Base-by-base conservation (phyloP, 1,284 basidiomycete genomes). In the Ustilago crameri region DNA sequence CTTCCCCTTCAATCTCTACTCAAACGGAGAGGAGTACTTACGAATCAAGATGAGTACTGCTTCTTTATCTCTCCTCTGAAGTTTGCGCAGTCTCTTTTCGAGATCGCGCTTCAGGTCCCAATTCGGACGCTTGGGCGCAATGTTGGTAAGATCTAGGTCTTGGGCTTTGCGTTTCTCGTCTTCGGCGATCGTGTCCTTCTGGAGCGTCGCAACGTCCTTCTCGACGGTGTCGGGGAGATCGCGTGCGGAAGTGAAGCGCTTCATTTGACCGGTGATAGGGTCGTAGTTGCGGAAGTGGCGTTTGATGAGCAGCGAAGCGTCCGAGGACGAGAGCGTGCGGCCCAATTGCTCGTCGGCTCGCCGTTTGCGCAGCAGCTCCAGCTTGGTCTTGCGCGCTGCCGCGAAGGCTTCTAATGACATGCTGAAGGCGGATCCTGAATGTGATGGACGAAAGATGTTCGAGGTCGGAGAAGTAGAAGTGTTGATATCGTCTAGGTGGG, bases 51-150 rank as follows among this genome's bases (percentile, higher is more conserved):
- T 91, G 75, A 95, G 91, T 65, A 96, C 91, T 1, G 95, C 90
- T 82, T 95, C 91, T 75, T 95, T 92, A 1, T 93, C 96, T 83
- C 89, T 89, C 66, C 92, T 87, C 80, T 96, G 93, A n/a, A 98
- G 86, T 82, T 90, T 95, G 12, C 89, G 87, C 51, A 95, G 86
- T 79, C 95, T 92, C 85, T 91, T 93, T 57, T 93, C 91, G 85
- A 95, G 90, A 80, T 97, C 93, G 46, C 95, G 89, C 84, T 95
- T 97, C 71, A 98, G 86, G 84, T 98, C 95, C 95, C 95, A 98
- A 84, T 98, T 98, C 10, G 91, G 89, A 48, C 93, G 88, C 86
- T 95, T 95, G 1, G 95, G 95, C 24, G 95, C 95, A 73, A 98
- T 97, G 82, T 96, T 98, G 82, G 93, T 91, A 24, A 98, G 87